These are phyloP conservation scores for Saitozyma podzolica DNA, from an alignment of 768 basidiomycete species.

Conservation along the genomic window DNA sequence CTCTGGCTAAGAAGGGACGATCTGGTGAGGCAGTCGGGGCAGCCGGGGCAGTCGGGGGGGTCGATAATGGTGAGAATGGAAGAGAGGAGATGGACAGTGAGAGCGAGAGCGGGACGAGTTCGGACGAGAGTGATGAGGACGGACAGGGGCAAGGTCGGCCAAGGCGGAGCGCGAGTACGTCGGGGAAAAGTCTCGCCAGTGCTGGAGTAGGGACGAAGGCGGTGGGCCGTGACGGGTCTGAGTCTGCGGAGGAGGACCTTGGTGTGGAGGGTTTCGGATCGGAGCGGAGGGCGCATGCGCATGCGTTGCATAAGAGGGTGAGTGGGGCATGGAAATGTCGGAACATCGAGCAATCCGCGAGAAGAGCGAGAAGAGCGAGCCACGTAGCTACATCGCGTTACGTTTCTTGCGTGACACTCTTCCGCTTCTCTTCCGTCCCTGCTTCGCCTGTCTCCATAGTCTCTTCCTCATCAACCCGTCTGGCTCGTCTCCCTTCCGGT, in stretches of 20 bases:
- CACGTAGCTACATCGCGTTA: no score
- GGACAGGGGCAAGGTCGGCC: background rate
- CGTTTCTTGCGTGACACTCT: no score
- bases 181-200: no score
- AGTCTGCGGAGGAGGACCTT: slow-evolving; percentile 12
- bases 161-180: no score
- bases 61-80: slow-evolving; percentile 6
- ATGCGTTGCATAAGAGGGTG: slow-evolving; percentile 51
- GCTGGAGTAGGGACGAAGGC: background rate
- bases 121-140: slow-evolving; percentile 1
- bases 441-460: slow-evolving; percentile 21
- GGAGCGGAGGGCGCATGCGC: slow-evolving; percentile 37
- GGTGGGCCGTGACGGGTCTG: background rate
- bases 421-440: no score
- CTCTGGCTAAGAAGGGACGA: slow-evolving; percentile 6
- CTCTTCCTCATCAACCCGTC: background rate
- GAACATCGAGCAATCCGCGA: no score
- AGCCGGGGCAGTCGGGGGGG: background rate
- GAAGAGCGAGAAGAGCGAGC: no score
- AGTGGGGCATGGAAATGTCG: no score
- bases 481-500: no score
- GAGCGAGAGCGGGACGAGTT: background rate
- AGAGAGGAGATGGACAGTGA: slow-evolving; percentile 1
- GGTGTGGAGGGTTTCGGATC: slow-evolving; percentile 18
- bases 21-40: slow-evolving; percentile 1